Evolutionary conservation across 352 stramenopile genomes (phyloP), one percentile per base, ranked within the genome.

Genomic region (Phytophthora citricola): DNA sequence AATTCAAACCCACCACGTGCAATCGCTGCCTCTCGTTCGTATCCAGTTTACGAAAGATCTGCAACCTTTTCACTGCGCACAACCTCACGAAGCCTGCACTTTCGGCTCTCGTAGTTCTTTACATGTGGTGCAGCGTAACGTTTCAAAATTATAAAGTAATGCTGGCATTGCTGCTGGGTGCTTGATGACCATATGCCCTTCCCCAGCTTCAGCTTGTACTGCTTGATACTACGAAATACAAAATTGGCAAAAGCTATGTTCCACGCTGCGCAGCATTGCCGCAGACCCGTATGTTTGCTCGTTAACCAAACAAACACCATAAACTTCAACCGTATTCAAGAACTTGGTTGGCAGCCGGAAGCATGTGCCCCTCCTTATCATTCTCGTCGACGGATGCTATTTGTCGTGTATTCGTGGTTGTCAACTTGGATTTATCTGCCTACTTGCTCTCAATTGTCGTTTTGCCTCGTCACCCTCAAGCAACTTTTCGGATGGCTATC

Each of bases 331-430:
- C 20, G 48, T 44, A 45, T 15, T 17, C 17, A 55, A 12, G 12
- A 17, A 44, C 17, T 32, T 55, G 48, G 34, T 20, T 55, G 48
- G 48, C 32, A 22, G 32, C 48, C n/a, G 27, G 11, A 17, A 43
- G 17, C 20, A 2, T 3, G 17, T 44, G 48, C 12, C 48, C 48
- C n/a, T 55, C 48, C 48, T 55, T 55, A 22, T 55, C 41, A 22
- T 45, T 43, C 32, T 55, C 48, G 48, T 55, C 48, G 48, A 55
- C 48, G 48, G 29, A 55, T 45, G 48, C 8, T 44, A 34, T 45
- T 7, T 55, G 48, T 55, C 11, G 48, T 55, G 26, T 22, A 22
- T 55, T 55, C 10, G 48, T 55, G 8, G 31, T 44, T 44, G 48
- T 32, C 48, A 44, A 44, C 11, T 47, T 27, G 41, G 17, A 27